phyloP scores from a whole-genome alignment of 2,329 filamentous ascomycete species.

The Pseudogymnoascus sp. region DNA sequence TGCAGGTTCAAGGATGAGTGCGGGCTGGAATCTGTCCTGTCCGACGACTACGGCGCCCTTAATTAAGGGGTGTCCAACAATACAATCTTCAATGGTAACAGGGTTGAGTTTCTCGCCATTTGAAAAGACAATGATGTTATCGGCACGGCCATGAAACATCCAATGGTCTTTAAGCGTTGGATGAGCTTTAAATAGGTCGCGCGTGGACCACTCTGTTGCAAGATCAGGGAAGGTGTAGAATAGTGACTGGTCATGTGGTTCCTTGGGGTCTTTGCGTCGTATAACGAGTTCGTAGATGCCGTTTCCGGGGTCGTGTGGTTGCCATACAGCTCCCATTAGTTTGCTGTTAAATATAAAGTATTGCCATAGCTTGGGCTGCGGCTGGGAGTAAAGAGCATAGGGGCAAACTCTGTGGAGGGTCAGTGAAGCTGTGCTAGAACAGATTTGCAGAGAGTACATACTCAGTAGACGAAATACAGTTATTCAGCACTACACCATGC shows the following conservation, averaged over 20 bases:
- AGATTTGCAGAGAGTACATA: background rate
- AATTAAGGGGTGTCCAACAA: slow-evolving; percentile 31
- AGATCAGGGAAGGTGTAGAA: slow-evolving; percentile 31
- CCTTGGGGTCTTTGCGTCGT: slow-evolving; percentile 14
- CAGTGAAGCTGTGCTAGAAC: background rate
- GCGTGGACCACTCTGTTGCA: slow-evolving; percentile 28
- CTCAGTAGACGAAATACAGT: background rate
- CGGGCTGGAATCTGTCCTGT: slow-evolving; percentile 14
- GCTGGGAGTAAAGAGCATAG: background rate
- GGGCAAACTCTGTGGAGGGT: background rate
- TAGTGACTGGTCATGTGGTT: slow-evolving; percentile 21
- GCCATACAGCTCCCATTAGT: background rate
- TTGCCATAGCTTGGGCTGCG: background rate
- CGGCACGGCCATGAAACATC: slow-evolving; percentile 32
- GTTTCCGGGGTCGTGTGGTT: background rate
- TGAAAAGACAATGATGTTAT: slow-evolving; percentile 39
- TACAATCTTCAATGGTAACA: slow-evolving; percentile 31
- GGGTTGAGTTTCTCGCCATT: slow-evolving; percentile 41
- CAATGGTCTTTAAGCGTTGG: slow-evolving; percentile 31
- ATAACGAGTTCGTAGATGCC: slow-evolving; percentile 23
- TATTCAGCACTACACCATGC: background rate
- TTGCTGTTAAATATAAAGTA: background rate
- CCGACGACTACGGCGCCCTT: slow-evolving; percentile 19
- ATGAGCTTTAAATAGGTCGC: slow-evolving; percentile 34
- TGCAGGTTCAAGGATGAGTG: slow-evolving; percentile 15